Percentiles rank a stretch among this genome's conserved stretches.
Evolutionary conservation across 2,329 filamentous ascomycete species (phyloP).

Genomic region (Aspergillus candidus): DNA sequence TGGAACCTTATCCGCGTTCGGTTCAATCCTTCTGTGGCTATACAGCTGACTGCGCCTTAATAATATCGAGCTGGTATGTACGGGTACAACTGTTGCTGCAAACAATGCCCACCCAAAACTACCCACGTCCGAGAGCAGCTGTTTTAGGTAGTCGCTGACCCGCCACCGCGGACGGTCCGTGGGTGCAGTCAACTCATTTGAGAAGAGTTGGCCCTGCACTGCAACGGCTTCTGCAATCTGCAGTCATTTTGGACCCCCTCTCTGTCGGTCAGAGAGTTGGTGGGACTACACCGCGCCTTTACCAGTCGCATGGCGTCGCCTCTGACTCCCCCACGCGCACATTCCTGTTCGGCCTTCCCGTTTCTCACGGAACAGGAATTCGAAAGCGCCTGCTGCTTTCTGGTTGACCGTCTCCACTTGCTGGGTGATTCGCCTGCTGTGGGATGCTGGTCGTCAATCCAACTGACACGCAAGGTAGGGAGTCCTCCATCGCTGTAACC

Average conservation of each 20-base stretch:
- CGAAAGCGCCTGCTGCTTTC: conserved; percentile 57
- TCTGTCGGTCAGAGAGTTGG: conserved; percentile 7
- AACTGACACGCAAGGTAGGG: conserved; percentile 27
- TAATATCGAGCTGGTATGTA: no score
- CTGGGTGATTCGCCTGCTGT: conserved; percentile 51
- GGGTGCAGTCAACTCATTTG: no score
- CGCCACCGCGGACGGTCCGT: no score
- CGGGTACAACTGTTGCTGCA: conserved; percentile 5
- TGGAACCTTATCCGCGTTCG: conserved; percentile 1
- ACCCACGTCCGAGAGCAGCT: conserved; percentile 9
- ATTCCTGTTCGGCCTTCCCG: conserved; percentile 46
- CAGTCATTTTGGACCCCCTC: conserved; percentile 1
- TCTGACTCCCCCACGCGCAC: background rate
- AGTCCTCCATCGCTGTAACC: no score
- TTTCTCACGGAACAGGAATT: conserved; percentile 59
- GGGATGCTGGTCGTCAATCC: conserved; percentile 34
- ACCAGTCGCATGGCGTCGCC: conserved; percentile 11
- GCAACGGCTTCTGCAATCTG: conserved; percentile 7
- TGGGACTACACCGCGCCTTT: conserved; percentile 14
- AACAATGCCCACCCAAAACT: conserved; percentile 4
- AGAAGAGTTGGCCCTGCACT: no score
- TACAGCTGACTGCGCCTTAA: no score
- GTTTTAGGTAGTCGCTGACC: background rate
- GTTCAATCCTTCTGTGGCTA: background rate
- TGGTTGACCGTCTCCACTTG: conserved; percentile 47